Percentiles rank a stretch among this genome's conserved stretches.
Evolutionary conservation across 73 alveolate genomes (phyloP).

Genomic region (Blepharisma stoltei): DNA sequence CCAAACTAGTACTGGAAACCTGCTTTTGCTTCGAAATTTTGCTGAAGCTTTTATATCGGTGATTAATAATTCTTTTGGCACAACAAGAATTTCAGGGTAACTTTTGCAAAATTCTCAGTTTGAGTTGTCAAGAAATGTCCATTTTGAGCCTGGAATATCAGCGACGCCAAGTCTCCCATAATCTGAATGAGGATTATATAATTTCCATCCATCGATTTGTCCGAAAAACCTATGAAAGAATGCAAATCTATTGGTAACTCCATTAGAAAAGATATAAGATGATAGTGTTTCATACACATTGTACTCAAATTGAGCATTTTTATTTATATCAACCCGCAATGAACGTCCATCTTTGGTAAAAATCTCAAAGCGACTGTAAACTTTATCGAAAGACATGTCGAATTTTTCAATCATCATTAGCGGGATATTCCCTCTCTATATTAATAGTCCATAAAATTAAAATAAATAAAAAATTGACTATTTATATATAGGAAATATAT

Average conservation of each 20-base stretch:
- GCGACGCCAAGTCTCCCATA: conserved; percentile 27
- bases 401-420: conserved; percentile 28
- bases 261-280: background rate
- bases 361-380: conserved; percentile 27
- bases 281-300: conserved; percentile 4
- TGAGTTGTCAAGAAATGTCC: conserved; percentile 42
- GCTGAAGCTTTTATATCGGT: conserved; percentile 52
- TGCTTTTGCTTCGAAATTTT: conserved; percentile 57
- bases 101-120: conserved; percentile 53
- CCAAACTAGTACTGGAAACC: conserved; percentile 80
- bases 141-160: background rate
- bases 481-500: no score
- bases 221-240: conserved; percentile 15
- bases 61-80: conserved; percentile 58
- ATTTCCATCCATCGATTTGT: conserved; percentile 11
- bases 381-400: conserved; percentile 23
- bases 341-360: conserved; percentile 39
- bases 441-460: no score
- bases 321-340: conserved; percentile 7
- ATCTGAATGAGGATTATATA: conserved; percentile 4
- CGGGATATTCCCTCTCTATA: no score
- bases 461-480: no score
- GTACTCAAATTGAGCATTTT: background rate
- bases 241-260: background rate
- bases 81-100: conserved; percentile 74